Evolutionary conservation across 805 yeast genomes (phyloP), one percentile per base, ranked within the genome.

Genomic region (Candida dajiaensis): DNA sequence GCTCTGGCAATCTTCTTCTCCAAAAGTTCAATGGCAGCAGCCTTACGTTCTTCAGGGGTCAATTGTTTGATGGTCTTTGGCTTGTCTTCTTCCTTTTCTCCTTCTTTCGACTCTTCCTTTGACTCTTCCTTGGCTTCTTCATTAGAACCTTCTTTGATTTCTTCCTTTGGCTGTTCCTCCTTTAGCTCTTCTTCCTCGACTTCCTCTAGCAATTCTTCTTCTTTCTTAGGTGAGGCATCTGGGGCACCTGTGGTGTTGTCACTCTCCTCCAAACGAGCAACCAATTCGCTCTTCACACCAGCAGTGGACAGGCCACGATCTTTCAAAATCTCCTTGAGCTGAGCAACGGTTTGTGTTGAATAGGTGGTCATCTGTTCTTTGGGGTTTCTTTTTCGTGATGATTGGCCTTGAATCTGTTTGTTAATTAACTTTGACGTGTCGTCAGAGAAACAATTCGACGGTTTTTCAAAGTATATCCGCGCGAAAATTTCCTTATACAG

Each of bases 211-310:
- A 40, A 28, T 29, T 40, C 46, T 42, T 52, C 45, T n/a, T 43
- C 40, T 39, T 38, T 47, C 21, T 36, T 16, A 36, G 25, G 4
- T 36, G 39, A 13, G 4, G 23, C 22, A 12, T 37, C 41, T 19
- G 33, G 21, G 33, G n/a, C 23, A 25, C n/a, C 33, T 23, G 16
- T 11, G 40, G 42, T 41, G 11, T 33, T 38, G 21, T 46, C 43
- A 21, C 61, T 63, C 50, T 80, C 88, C 49, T 72, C 77, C 51
- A 85, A 69, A 56, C 94, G 75, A 15, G 76, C 76, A 47, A 85
- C 70, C 54, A 85, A 69, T 44, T 89, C 97, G 38, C 84, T 81
- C 65, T 92, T 92, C 56, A 87, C 81, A 20, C 98, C 98, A 36
- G 77, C 77, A 6, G 72, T 70, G 2, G 94, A 64, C 43, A 92